These are phyloP conservation scores for Lagerstroemia speciosa DNA, from an alignment of 345 rosid genomes.

Conservation along the genomic window DNA sequence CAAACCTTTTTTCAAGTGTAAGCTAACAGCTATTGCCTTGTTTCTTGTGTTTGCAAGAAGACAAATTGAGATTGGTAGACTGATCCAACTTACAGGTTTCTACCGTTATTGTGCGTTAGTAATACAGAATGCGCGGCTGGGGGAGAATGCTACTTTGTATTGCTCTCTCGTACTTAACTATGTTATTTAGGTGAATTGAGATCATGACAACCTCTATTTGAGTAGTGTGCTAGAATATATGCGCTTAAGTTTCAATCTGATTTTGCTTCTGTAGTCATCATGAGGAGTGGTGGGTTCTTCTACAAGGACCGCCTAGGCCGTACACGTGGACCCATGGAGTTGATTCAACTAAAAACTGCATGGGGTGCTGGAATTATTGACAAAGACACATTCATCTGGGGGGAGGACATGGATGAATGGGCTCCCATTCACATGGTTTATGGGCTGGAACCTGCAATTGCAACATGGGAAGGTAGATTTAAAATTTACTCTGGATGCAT, in stretches of 20 bases:
- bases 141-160: not conserved
- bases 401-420: constrained; percentile 94
- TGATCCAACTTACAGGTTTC: not conserved
- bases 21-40: not conserved
- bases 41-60: not conserved
- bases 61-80: not conserved
- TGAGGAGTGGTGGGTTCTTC: constrained; percentile 77
- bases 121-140: not conserved
- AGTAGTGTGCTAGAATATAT: not conserved
- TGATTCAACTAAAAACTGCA: constrained; percentile 78
- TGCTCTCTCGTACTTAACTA: not conserved
- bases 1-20: too few relatives aligned
- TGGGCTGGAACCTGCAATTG: constrained; percentile 85
- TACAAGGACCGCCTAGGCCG: constrained; percentile 92
- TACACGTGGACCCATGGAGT: constrained; percentile 82
- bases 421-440: constrained; percentile 92
- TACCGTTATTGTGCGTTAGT: not conserved
- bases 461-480: constrained; percentile 86
- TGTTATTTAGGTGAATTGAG: not conserved
- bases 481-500: not conserved
- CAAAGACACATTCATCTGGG: constrained; percentile 89
- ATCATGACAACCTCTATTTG: not conserved
- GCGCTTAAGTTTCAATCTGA: not conserved
- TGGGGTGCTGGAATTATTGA: constrained; percentile 89
- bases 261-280: constrained; percentile 41